phyloP scores from a whole-genome alignment of 164 flowering plant species.

The Piper longum region DNA sequence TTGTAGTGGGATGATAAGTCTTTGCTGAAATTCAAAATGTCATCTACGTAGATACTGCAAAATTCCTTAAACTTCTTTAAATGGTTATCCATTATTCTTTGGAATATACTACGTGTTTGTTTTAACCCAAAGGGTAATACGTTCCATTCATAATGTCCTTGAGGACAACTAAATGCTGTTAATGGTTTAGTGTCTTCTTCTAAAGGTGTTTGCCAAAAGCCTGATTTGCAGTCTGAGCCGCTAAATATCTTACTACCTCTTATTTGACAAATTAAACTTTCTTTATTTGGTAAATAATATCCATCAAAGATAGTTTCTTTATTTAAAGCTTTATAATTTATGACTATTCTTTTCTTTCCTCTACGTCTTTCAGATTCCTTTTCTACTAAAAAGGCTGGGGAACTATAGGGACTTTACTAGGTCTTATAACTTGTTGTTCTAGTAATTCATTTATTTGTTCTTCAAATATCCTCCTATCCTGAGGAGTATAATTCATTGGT shows the following conservation, averaged over 20 bases:
- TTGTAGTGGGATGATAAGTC: not conserved
- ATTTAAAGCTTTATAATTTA: no score
- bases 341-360: constrained; percentile 1
- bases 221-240: constrained; percentile 4
- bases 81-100: constrained; percentile 5
- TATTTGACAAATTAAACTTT: not conserved
- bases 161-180: no score
- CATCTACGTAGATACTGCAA: constrained; percentile 4
- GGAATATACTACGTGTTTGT: constrained; percentile 7
- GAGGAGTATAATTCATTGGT: not conserved
- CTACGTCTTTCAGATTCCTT: constrained; percentile 1
- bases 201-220: constrained; percentile 6
- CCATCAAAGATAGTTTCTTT: not conserved
- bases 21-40: constrained; percentile 4
- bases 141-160: constrained; percentile 10
- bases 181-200: not conserved
- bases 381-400: not conserved
- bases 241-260: not conserved
- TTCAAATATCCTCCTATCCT: not conserved
- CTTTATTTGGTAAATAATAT: not conserved
- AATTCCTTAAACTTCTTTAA: not conserved
- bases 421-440: not conserved
- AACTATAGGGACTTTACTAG: not conserved
- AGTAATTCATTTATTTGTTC: no score
- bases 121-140: constrained; percentile 12